Conservation (phyloP, 352 stramenopile genomes). For the Globisporangium acanthophoron region DNA sequence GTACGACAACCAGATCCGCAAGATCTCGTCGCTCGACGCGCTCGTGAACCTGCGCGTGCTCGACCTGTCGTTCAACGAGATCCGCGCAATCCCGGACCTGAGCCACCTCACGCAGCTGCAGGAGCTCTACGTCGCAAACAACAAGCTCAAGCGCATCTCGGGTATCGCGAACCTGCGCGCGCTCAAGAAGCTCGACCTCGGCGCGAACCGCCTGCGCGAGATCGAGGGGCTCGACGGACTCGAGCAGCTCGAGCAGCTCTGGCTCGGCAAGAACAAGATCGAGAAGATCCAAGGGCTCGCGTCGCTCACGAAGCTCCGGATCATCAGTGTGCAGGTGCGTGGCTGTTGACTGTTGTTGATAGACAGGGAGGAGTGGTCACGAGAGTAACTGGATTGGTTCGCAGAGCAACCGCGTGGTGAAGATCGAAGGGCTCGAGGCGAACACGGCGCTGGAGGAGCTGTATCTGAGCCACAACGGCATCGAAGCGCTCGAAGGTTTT, state of each 20-base stretch:
- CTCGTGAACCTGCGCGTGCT: slow-evolving; percentile 79
- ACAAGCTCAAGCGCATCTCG: slow-evolving; percentile 96
- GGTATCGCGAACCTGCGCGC: slow-evolving; percentile 81
- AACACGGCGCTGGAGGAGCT: slow-evolving; percentile 93
- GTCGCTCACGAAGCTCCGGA: slow-evolving; percentile 84
- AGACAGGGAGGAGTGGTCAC: no score
- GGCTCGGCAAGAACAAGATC: slow-evolving; percentile 99
- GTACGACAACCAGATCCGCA: slow-evolving; percentile 97
- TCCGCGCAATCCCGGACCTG: slow-evolving; percentile 87
- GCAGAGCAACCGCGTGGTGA: slow-evolving; percentile 95
- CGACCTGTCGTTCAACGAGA: slow-evolving; percentile 97
- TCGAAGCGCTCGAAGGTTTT: slow-evolving; percentile 82
- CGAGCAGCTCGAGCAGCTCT: slow-evolving; percentile 92
- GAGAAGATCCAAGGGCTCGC: slow-evolving; percentile 86
- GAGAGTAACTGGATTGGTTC: neutral
- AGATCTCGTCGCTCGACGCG: slow-evolving; percentile 56
- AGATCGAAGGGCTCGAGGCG: slow-evolving; percentile 86
- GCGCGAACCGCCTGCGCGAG: slow-evolving; percentile 92
- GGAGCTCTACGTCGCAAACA: slow-evolving; percentile 95
- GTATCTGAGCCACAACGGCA: slow-evolving; percentile 97
- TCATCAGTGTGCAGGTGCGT: slow-evolving; percentile 69
- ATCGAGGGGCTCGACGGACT: slow-evolving; percentile 92
- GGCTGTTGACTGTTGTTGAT: neutral
- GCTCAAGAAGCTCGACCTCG: slow-evolving; percentile 95
- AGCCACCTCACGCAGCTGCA: slow-evolving; percentile 80